Evolutionary conservation across 768 basidiomycete species (phyloP), one percentile per base, ranked within the genome.

Genomic region (Suillus occidentalis): DNA sequence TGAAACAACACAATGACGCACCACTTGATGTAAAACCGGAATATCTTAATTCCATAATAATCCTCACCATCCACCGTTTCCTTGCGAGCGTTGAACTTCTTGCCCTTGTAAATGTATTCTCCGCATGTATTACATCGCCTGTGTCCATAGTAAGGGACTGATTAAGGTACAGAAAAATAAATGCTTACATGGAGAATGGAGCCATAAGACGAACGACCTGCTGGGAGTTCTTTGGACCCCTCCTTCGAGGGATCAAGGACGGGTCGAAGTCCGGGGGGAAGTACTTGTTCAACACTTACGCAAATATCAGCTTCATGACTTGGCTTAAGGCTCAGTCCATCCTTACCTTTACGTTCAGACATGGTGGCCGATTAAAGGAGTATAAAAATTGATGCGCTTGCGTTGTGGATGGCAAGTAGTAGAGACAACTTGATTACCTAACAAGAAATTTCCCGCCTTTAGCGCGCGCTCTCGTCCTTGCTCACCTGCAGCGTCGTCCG

Each of bases 161-260:
- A 31, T 28, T 34, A 47, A 12, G 2, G 0, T 28, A 43, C 9
- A 61, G 50, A 13, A 36, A 58, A 16, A 68, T 7, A 0, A 13
- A 40, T 16, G 80, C 87, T 69, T 78, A 90, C 97, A 99, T 99
- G 5, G 95, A 97, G 77, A 99, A 99, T 0, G 97, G 97, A 4
- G 97, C 97, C 97, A 99, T 99, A 58, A 99, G 85, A 83, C 97
- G 93, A 65, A 99, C 95, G 65, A 96, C 92, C 80, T 97, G 95
- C 74, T 99, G 97, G 16, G 92, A 91, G 77, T 97, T 96, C 84
- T 92, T 95, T 63, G 93, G 91, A 67, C 89, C 86, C 76, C 91
- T 94, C 72, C 95, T 82, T 68, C 97, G 85, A 31, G 94, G 94
- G 76, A 98, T 98, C 79, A 97, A 91, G 70, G 92, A 89, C 64